Base-by-base conservation (phyloP, 768 basidiomycete species). In the Lentinula lateritia region DNA sequence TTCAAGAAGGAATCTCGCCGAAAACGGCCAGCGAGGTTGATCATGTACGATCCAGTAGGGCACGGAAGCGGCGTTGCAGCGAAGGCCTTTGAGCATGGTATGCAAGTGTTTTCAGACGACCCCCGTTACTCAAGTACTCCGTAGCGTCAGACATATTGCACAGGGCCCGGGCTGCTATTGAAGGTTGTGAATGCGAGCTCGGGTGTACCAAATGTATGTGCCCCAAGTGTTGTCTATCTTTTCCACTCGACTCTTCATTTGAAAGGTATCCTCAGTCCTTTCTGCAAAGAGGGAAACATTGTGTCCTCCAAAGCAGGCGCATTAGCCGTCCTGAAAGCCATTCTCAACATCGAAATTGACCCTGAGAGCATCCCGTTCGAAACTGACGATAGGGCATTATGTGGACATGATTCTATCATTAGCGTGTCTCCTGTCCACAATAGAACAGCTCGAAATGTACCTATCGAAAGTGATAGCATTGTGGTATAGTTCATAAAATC, bases 21-120 rank as follows among this genome's bases (percentile, higher is more conserved):
- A 52, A 92, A 87, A 67, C 78, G 91, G 62, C 89, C 90, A 7
- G 90, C 84, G 13, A 79, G 89, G 87, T 85, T 96, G 20, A 86
- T 95, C 42, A 90, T 95, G 67, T 94, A 91, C 66, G 93, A 95
- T 63, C 71, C 78, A 18, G 75, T 83, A 8, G 90, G 88, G 1
- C 85, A 83, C 66, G 80, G 79, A n/a, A 88, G 89, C 16, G 89
- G 90, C 0, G 77, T 89, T 6, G 83, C 89, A 35, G 82, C 85
- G 2, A 92, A 87, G 67, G 92, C 89, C 2, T 94, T 94, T 67
- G 94, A 95, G 66, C 85, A 91, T 66, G 82, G 92, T 90, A 67
- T 34, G 8, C n/a, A n/a, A 45, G 41, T 36, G n/a, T 6, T 41
- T 56, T 16, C 58, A 36, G 20, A 56, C 0, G 8, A 48, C 7